phyloP scores from a whole-genome alignment of 805 yeast species.

The Candida silvatica region DNA sequence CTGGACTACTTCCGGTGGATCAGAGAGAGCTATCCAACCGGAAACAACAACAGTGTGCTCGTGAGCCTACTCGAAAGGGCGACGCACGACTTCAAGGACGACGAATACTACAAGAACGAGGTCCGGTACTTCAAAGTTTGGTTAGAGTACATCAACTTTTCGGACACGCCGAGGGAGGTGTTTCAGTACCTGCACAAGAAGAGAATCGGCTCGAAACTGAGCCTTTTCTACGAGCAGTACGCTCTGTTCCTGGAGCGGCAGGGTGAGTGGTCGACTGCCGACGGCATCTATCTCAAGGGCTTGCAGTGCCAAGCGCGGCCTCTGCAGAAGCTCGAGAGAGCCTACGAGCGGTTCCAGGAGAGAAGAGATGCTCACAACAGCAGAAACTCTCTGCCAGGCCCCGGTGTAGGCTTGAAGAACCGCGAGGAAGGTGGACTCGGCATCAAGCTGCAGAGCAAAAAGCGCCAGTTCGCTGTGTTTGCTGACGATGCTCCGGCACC shows the following conservation, averaged over 20 bases:
- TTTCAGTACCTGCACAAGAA: constrained; percentile 64
- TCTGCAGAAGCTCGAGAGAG: constrained; percentile 30
- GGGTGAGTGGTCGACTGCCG: constrained; percentile 45
- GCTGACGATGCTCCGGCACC: constrained; percentile 6
- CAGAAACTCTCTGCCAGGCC: constrained; percentile 7
- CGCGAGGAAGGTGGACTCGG: constrained; percentile 18
- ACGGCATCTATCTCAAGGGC: constrained; percentile 50
- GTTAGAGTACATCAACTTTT: constrained; percentile 65
- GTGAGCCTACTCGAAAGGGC: constrained; percentile 61
- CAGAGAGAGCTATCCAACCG: constrained; percentile 53
- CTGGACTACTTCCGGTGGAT: constrained; percentile 75
- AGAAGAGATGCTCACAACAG: constrained; percentile 20
- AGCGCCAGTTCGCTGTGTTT: constrained; percentile 13
- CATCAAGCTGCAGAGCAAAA: constrained; percentile 8
- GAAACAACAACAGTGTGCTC: constrained; percentile 54
- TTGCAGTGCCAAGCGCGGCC: constrained; percentile 62
- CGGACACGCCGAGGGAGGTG: constrained; percentile 63
- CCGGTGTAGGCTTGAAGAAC: constrained; percentile 4
- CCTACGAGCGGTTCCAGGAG: constrained; percentile 35
- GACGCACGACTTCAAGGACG: constrained; percentile 59
- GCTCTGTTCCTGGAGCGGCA: constrained; percentile 51
- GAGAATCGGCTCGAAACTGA: constrained; percentile 58
- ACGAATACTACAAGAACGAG: constrained; percentile 67
- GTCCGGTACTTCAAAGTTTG: constrained; percentile 74
- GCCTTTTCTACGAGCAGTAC: constrained; percentile 74